These are phyloP conservation scores for Daldinia bambusicola DNA, from an alignment of 495 filamentous ascomycete genomes.

Conservation along the genomic window DNA sequence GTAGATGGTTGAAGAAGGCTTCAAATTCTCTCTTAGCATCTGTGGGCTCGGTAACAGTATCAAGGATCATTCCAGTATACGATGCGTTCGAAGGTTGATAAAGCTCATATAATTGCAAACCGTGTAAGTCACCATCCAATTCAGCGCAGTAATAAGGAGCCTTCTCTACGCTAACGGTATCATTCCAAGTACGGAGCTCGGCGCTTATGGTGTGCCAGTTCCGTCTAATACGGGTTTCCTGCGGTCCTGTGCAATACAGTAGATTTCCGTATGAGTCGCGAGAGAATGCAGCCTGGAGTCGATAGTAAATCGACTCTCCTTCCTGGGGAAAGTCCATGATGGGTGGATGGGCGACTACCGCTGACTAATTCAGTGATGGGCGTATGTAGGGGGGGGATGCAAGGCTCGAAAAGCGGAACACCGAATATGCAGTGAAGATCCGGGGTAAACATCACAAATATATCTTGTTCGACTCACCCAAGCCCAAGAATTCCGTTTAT, in stretches of 20 bases:
- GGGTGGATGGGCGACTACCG: neutral
- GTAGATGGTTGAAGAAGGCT: conserved; percentile 14
- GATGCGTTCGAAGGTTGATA: neutral
- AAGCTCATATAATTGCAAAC: conserved; percentile 20
- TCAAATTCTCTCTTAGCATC: conserved; percentile 19
- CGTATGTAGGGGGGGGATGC: neutral
- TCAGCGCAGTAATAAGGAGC: conserved; percentile 1
- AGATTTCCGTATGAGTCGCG: conserved; percentile 14
- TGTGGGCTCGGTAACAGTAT: neutral
- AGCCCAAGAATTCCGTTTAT: neutral
- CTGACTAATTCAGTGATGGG: conserved; percentile 4
- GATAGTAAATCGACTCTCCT: conserved; percentile 40
- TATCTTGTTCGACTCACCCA: conserved; percentile 8
- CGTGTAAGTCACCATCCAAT: conserved; percentile 2
- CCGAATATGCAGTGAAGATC: conserved; percentile 4
- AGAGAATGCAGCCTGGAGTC: conserved; percentile 26
- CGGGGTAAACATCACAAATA: conserved; percentile 12
- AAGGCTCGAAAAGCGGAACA: neutral
- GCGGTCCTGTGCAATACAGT: conserved; percentile 30
- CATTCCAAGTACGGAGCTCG: neutral
- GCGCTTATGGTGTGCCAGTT: conserved; percentile 15
- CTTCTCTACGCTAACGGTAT: neutral
- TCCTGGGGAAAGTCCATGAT: conserved; percentile 30
- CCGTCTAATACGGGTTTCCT: conserved; percentile 3
- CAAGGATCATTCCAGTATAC: conserved; percentile 24